phyloP scores from a whole-genome alignment of 768 basidiomycete species.

The Serendipita sp. region DNA sequence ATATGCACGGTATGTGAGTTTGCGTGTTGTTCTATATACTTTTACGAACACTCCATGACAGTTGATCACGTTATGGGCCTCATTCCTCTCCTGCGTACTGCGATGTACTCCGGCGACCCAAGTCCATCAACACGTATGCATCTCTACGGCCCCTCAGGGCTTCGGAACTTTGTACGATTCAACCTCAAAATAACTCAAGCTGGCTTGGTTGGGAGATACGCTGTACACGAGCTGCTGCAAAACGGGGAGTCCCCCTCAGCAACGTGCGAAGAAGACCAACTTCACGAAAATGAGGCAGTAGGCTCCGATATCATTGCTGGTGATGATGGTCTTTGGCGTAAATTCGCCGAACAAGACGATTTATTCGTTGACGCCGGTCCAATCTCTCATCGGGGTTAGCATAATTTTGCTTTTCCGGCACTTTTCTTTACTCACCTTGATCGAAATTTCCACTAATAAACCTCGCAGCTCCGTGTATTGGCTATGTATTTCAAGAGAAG shows the following conservation, averaged over 20 bases:
- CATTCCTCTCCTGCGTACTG: constrained; percentile 44
- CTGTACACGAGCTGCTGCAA: constrained; percentile 62
- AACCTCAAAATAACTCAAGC: constrained; percentile 54
- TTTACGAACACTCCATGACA: constrained; percentile 11
- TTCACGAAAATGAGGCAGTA: constrained; percentile 47
- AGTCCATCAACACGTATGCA: constrained; percentile 36
- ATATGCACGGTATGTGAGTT: constrained; percentile 51
- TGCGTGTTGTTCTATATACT: background rate
- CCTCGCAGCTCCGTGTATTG: constrained; percentile 53
- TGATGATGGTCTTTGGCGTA: constrained; percentile 49
- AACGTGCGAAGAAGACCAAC: constrained; percentile 25
- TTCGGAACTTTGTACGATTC: constrained; percentile 58
- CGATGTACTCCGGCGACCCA: constrained; percentile 31
- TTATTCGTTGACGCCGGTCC: constrained; percentile 58
- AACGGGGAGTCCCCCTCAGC: constrained; percentile 37
- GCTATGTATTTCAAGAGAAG: constrained; percentile 57
- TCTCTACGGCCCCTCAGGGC: constrained; percentile 64
- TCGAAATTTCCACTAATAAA: background rate
- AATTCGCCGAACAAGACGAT: constrained; percentile 32
- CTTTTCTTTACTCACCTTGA: background rate
- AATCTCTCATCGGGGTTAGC: constrained; percentile 57
- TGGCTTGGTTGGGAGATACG: constrained; percentile 42
- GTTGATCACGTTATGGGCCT: constrained; percentile 68
- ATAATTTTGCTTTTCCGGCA: background rate
- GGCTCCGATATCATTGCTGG: constrained; percentile 42